phyloP scores from a whole-genome alignment of 2,329 filamentous ascomycete genomes.

The Didymella sp. region DNA sequence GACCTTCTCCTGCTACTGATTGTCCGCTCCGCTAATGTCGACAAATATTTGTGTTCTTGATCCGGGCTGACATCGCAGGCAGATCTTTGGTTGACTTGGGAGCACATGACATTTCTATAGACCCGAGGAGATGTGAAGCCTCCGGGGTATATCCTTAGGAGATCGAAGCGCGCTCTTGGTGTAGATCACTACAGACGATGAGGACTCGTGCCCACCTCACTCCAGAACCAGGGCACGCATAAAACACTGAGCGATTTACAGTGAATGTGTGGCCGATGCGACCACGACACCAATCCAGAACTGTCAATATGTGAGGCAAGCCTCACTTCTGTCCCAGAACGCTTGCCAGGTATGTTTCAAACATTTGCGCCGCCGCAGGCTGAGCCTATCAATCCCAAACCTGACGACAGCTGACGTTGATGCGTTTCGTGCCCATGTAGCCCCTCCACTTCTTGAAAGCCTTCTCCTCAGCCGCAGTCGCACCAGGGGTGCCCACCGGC shows the following conservation, averaged over 20 bases:
- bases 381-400: constrained; percentile 44
- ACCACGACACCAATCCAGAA: neutral
- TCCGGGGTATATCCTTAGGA: neutral
- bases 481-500: constrained; percentile 61
- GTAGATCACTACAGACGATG: neutral
- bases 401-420: constrained; percentile 52
- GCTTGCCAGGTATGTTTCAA: neutral
- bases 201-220: neutral
- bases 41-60: neutral
- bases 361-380: neutral
- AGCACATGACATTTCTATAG: neutral
- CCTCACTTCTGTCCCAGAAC: neutral
- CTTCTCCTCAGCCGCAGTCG: constrained; percentile 40
- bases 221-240: neutral
- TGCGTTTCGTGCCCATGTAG: constrained; percentile 50
- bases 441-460: constrained; percentile 50
- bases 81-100: neutral
- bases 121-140: neutral
- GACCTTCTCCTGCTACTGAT: neutral
- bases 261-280: neutral
- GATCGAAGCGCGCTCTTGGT: neutral
- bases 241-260: too few species aligned
- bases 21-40: neutral
- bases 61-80: neutral
- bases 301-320: neutral